Conservation (phyloP, 169 alveolate genomes). For the Eimeria acervulina region DNA sequence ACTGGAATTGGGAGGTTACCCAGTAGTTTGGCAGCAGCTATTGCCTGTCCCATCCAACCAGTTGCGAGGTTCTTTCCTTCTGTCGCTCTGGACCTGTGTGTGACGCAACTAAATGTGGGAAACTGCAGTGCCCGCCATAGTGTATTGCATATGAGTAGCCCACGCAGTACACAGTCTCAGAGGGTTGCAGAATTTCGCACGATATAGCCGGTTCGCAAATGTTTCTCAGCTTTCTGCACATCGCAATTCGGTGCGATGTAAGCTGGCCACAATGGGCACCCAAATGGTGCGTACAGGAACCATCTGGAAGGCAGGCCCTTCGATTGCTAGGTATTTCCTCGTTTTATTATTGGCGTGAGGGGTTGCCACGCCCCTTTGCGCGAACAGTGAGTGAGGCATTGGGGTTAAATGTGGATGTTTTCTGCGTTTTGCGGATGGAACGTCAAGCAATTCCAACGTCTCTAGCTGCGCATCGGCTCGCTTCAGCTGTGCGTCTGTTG, state of each 20-base stretch:
- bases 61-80: background rate
- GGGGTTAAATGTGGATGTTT: background rate
- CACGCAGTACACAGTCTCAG: background rate
- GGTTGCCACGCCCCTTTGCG: background rate
- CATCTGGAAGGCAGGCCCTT: background rate
- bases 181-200: background rate
- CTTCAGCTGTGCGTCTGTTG: background rate
- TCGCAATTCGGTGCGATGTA: background rate
- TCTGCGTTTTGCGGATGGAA: background rate
- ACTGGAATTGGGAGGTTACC: background rate
- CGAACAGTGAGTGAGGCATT: background rate
- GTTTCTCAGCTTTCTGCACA: background rate
- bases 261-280: background rate
- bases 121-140: too few species aligned
- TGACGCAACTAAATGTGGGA: slow-evolving; percentile 7
- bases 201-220: background rate
- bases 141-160: background rate
- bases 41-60: background rate
- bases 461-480: background rate
- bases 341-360: background rate
- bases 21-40: background rate
- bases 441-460: background rate
- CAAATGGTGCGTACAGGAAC: background rate
- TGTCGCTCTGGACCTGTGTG: background rate
- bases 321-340: background rate